Base-by-base conservation (phyloP, 331 rosid genomes). In the Quercus lobata region DNA sequence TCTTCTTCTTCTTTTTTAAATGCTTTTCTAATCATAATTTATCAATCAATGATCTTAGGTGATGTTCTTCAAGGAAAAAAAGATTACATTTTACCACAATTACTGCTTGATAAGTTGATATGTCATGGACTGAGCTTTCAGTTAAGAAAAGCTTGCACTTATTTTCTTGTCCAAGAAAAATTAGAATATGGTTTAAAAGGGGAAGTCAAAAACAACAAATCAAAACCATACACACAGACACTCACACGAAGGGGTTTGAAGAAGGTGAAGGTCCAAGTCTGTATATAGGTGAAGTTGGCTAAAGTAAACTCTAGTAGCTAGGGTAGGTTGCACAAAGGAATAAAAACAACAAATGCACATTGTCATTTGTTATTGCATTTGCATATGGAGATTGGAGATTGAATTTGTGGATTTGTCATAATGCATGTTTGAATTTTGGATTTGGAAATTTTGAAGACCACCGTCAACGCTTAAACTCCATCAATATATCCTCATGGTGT, bases 361-460 rank as follows among this genome's bases (percentile, higher is more conserved):
- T 71, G 24, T 19, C 41, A 41, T 41, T 41, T 41, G 46, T 41
- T 41, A 41, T 8, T 41, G 46, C 46, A 41, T 41, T 2, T 41
- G 46, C 46, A 41, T 6, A 44, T 54, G 35, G 25, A 3, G 65
- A n/a, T 41, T 58, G 81, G 69, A 16, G 60, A 41, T 41, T 8
- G 7, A 68, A 29, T 52, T 53, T 53, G 37, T 21, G 56, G 52
- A 25, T 60, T 35, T 21, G 25, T 46, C 53, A 35, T 32, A 21
- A 72, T 77, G 46, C 24, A 69, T 46, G n/a, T 10, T 77, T 77
- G 62, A 81, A 71, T 30, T 11, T 11, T 81, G 30, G 49, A 77
- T 53, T 35, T 78, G 72, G 46, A 62, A 61, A 72, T 62, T 66
- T 55, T 73, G 18, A 8, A 63, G 32, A 75, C 25, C 32, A 12